phyloP scores from a whole-genome alignment of 2,329 filamentous ascomycete genomes.

The Elsinoe perseae region DNA sequence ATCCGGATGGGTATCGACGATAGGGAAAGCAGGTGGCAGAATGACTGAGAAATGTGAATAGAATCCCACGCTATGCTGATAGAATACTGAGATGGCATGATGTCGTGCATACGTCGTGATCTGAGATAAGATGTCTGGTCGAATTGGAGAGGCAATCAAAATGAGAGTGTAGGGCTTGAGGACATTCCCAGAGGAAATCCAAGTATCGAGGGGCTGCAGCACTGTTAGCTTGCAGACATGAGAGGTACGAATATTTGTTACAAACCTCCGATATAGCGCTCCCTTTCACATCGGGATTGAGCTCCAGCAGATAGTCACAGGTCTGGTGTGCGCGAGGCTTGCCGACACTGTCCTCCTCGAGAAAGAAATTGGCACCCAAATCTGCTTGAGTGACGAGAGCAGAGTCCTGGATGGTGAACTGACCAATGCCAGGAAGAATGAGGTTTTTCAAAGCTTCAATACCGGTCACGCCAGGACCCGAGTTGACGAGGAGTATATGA shows the following conservation, averaged over 20 bases:
- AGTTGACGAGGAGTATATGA: conserved; percentile 85
- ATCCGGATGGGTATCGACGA: conserved; percentile 93
- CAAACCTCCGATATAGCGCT: conserved; percentile 57
- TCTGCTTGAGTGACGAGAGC: conserved; percentile 70
- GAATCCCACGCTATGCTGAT: conserved; percentile 84
- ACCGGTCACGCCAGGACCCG: conserved; percentile 76
- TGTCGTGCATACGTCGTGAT: conserved; percentile 46
- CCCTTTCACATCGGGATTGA: conserved; percentile 88
- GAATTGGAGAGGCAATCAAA: conserved; percentile 53
- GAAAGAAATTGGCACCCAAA: conserved; percentile 93
- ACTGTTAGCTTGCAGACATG: conserved; percentile 30
- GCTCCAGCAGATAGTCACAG: conserved; percentile 67
- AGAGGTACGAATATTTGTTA: conserved; percentile 22
- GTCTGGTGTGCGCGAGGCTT: conserved; percentile 71
- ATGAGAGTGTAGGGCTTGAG: conserved; percentile 51
- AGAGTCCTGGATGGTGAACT: conserved; percentile 84
- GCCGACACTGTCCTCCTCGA: conserved; percentile 71
- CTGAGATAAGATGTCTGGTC: conserved; percentile 42
- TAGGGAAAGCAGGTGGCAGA: conserved; percentile 72
- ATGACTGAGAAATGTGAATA: conserved; percentile 80
- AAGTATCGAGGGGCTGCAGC: conserved; percentile 39
- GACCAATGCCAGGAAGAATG: conserved; percentile 85
- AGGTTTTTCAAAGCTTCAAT: conserved; percentile 93
- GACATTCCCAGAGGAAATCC: conserved; percentile 34
- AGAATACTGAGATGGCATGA: conserved; percentile 64